Evolutionary conservation across 768 basidiomycete genomes (phyloP).

Genomic region (Pulveroboletus frians): DNA sequence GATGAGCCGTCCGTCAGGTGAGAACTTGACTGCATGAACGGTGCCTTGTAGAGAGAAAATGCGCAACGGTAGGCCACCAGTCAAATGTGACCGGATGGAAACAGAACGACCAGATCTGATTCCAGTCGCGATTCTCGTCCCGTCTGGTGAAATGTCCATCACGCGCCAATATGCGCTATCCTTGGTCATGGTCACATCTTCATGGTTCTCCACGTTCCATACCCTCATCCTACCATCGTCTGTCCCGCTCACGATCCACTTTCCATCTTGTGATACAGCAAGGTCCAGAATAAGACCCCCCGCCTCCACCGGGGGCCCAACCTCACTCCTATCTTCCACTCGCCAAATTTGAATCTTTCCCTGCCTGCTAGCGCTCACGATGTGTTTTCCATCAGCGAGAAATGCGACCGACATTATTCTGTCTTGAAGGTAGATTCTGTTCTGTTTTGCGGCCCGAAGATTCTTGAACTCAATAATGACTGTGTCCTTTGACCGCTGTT

Average conservation of each 20-base stretch:
- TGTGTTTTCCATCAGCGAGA: neutral
- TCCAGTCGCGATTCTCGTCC: neutral
- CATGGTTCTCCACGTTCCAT: neutral
- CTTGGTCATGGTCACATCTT: neutral
- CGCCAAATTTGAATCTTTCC: neutral
- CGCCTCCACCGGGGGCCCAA: neutral
- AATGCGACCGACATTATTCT: neutral
- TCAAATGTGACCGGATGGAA: neutral
- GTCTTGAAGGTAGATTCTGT: neutral
- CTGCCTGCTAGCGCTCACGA: neutral
- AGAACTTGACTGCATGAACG: neutral
- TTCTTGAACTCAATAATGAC: constrained; percentile 20
- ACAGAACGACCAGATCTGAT: neutral
- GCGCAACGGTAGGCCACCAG: neutral
- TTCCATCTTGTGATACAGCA: neutral
- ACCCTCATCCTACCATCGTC: neutral
- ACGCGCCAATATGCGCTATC: accelerated
- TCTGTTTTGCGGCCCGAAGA: neutral
- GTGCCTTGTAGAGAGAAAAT: neutral
- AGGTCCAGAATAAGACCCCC: neutral
- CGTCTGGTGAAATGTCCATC: neutral
- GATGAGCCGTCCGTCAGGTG: neutral
- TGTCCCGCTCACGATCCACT: neutral
- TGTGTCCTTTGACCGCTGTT: constrained; percentile 22
- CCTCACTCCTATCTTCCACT: neutral